These are phyloP conservation scores for Verticillium klebahnii DNA, from an alignment of 2,329 filamentous ascomycete species.

Conservation along the genomic window DNA sequence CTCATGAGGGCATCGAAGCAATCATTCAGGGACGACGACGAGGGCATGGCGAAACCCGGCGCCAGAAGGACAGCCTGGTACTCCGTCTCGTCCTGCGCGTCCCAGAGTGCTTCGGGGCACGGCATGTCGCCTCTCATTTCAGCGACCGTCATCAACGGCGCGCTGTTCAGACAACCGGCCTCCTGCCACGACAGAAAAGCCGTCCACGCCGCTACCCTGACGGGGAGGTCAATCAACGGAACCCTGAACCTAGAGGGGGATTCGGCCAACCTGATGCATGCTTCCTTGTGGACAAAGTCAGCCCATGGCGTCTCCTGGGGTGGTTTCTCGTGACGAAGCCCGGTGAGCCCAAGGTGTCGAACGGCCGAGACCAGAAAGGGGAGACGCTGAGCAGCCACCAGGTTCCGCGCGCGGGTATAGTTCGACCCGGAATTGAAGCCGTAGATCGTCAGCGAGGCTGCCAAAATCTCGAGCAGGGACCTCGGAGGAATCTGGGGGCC, in stretches of 20 bases:
- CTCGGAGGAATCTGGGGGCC: conserved; percentile 3
- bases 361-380: conserved; percentile 15
- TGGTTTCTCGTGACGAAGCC: conserved; percentile 5
- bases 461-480: conserved; percentile 14
- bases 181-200: conserved; percentile 22
- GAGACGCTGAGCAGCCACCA: conserved; percentile 14
- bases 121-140: conserved; percentile 20
- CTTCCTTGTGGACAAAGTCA: conserved; percentile 13
- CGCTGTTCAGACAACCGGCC: conserved; percentile 16
- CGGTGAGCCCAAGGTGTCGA: conserved; percentile 10
- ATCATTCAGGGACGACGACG: conserved; percentile 7
- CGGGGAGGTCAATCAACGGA: neutral
- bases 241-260: neutral
- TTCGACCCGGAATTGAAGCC: neutral
- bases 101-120: conserved; percentile 18
- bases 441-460: conserved; percentile 19
- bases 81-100: conserved; percentile 13
- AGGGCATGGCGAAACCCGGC: neutral
- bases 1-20: conserved; percentile 15
- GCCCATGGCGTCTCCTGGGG: conserved; percentile 8
- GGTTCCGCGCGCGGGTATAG: conserved; percentile 7
- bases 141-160: conserved; percentile 13
- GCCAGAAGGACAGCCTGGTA: conserved; percentile 8
- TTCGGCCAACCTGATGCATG: conserved; percentile 14
- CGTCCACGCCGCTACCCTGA: conserved; percentile 18